Evolutionary conservation across 2,329 filamentous ascomycete species (phyloP), one percentile per base, ranked within the genome.

Genomic region (Parastagonospora nodorum): DNA sequence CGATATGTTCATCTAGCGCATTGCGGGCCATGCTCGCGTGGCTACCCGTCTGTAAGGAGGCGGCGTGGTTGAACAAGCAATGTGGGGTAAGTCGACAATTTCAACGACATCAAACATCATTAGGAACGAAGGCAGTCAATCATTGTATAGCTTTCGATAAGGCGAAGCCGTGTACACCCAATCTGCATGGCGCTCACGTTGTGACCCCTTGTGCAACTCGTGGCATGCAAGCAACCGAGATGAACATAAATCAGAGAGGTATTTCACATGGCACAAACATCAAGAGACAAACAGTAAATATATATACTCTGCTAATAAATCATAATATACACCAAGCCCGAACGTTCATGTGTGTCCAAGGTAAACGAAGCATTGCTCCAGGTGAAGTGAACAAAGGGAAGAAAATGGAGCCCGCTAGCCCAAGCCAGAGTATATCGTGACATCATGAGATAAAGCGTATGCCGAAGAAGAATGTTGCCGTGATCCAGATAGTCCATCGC

Each of bases 371-470:
- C 14, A 10, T 33, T 32, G 37, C 28, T 12, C 39, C 48, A 11
- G 27, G 50, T 32, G 50, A 57, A 63, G 30, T 50, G 51, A 53
- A 64, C 46, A 51, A 42, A 58, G 45, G 56, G 60, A 60, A 60
- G 46, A 43, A 54, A 45, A 35, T 15, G n/a, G 37, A 41, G 45
- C 58, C 61, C 50, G 57, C 65, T 60, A 64, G 54, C 55, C 55
- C 40, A 27, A 39, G 33, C 50, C 42, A 55, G 55, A 32, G 51
- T 66, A 66, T 68, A 64, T 69, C 66, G 53, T 70, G 58, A 67
- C 65, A 67, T 70, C 66, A 64, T 69, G 51, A 68, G 56, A 60
- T 48, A 66, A 61, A 50, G 19, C 55, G 50, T 61, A 47, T 53
- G 38, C 58, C 51, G 50, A 56, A 60, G 50, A 61, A 61, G 28